phyloP scores from a whole-genome alignment of 495 filamentous ascomycete genomes.

The Elaphomyces granulatus region DNA sequence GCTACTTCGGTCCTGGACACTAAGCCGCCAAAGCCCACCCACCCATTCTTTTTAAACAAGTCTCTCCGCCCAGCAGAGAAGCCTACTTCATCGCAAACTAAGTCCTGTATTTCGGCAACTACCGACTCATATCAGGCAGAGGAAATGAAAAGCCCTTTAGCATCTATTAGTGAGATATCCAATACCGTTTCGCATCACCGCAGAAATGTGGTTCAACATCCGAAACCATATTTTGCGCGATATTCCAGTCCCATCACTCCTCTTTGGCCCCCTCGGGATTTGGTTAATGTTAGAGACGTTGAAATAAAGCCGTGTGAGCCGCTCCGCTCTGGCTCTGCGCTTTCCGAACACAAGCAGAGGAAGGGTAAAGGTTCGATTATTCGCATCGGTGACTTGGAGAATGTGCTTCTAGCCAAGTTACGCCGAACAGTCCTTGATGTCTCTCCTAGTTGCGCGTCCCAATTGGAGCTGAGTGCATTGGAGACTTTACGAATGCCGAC shows the following conservation, averaged over 20 bases:
- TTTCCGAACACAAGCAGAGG: slow-evolving; percentile 11
- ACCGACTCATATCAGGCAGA: neutral
- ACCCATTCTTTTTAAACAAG: slow-evolving; percentile 66
- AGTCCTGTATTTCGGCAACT: neutral
- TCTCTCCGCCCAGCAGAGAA: too few relatives aligned
- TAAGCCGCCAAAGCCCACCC: slow-evolving; percentile 45
- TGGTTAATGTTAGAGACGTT: slow-evolving; percentile 37
- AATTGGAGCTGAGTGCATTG: neutral
- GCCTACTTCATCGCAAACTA: neutral
- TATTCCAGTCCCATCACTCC: slow-evolving; percentile 46
- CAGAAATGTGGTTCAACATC: neutral
- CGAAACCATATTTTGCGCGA: slow-evolving; percentile 28
- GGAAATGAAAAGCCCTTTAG: too few relatives aligned
- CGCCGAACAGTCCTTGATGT: neutral
- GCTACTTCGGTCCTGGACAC: slow-evolving; percentile 8
- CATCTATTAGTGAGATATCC: too few relatives aligned
- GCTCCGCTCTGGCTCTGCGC: neutral
- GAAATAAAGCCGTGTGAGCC: neutral
- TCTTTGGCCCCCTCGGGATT: slow-evolving; percentile 55
- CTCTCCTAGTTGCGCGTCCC: neutral
- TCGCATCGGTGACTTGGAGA: slow-evolving; percentile 22
- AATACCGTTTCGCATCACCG: too few relatives aligned
- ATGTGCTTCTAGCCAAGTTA: slow-evolving; percentile 12
- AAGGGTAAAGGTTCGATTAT: slow-evolving; percentile 26
- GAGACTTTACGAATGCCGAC: slow-evolving; percentile 20